Conservation (phyloP, 352 stramenopile genomes). For the Phytopythium delawarense region DNA sequence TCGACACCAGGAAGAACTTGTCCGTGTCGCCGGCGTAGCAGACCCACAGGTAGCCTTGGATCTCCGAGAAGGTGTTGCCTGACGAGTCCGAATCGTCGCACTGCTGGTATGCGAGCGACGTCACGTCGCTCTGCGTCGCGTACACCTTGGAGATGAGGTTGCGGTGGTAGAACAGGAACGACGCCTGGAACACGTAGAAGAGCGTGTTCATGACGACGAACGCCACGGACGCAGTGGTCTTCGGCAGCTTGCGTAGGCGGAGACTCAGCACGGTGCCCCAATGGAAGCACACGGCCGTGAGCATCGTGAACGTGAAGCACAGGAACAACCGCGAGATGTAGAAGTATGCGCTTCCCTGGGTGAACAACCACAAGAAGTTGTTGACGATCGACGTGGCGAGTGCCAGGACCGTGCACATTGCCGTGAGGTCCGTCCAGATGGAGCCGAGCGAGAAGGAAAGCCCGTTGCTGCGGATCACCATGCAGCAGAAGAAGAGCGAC, state of each 20-base stretch:
- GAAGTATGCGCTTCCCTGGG: constrained; percentile 67
- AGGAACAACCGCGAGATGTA: constrained; percentile 76
- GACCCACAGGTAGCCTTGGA: constrained; percentile 79
- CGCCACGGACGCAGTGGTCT: constrained; percentile 52
- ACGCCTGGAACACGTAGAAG: constrained; percentile 80
- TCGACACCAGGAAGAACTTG: constrained; percentile 76
- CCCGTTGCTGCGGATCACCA: constrained; percentile 81
- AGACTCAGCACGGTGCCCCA: constrained; percentile 84
- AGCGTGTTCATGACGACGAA: constrained; percentile 70
- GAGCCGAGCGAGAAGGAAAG: constrained; percentile 79
- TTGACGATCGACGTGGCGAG: constrained; percentile 74
- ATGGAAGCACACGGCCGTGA: constrained; percentile 84
- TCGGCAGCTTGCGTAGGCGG: constrained; percentile 68
- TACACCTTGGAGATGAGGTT: constrained; percentile 75
- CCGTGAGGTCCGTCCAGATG: constrained; percentile 85
- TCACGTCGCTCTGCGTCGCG: constrained; percentile 54
- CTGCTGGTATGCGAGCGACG: constrained; percentile 73
- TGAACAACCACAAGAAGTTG: constrained; percentile 81
- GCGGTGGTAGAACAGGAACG: constrained; percentile 63
- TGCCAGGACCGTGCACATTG: constrained; percentile 77
- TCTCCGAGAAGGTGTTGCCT: constrained; percentile 80
- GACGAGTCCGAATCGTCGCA: constrained; percentile 48
- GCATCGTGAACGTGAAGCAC: constrained; percentile 89
- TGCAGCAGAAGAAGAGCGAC: constrained; percentile 74
- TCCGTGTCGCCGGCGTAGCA: constrained; percentile 74